A percentile compares a stretch with the other conserved stretches of the same genome.
Conservation (phyloP, 345 rosid genomes). For the Eucalyptus leucophloia region DNA sequence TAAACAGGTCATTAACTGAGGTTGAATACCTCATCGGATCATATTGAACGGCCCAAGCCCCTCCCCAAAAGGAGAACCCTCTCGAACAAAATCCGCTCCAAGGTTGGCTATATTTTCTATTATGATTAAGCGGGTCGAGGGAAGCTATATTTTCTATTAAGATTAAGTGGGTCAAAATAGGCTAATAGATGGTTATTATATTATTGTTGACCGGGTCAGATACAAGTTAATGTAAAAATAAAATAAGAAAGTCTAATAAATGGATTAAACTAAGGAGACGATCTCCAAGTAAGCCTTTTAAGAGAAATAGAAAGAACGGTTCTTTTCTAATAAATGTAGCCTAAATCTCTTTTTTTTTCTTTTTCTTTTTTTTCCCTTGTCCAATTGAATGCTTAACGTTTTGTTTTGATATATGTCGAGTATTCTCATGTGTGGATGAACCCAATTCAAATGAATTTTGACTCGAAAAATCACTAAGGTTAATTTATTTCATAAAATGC, state of each 20-base stretch:
- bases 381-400: neutral
- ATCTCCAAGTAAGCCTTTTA: neutral
- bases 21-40: neutral
- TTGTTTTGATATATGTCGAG: neutral
- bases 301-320: neutral
- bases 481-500: neutral
- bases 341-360: neutral
- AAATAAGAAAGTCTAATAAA: neutral
- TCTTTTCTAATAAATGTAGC: neutral
- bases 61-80: neutral
- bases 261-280: neutral
- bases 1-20: neutral
- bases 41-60: neutral
- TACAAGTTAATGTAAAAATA: neutral
- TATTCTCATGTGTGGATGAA: neutral
- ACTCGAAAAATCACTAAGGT: neutral
- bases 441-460: neutral
- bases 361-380: neutral
- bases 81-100: neutral
- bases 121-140: neutral
- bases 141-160: neutral
- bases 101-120: neutral
- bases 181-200: neutral
- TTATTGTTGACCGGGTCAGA: neutral
- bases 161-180: neutral